Evolutionary conservation across 2,329 filamentous ascomycete genomes (phyloP).

Genomic region (Ascocoryne sarcoides): DNA sequence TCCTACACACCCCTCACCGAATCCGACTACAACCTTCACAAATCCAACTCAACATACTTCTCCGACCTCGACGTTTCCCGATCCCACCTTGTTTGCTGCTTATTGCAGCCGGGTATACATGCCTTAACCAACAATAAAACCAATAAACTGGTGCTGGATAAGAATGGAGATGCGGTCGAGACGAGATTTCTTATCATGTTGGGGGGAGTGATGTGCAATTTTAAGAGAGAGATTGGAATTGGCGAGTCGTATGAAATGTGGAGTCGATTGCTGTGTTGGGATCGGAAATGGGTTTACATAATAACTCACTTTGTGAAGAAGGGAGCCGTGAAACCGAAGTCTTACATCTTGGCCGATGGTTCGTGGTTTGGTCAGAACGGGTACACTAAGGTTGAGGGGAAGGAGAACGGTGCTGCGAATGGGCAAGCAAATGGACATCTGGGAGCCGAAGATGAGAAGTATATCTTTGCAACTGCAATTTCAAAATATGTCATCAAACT

Average conservation of each 20-base stretch:
- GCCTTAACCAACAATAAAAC: slow-evolving; percentile 32
- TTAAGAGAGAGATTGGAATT: slow-evolving; percentile 64
- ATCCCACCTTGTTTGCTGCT: slow-evolving; percentile 66
- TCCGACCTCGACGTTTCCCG: slow-evolving; percentile 64
- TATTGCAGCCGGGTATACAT: slow-evolving; percentile 52
- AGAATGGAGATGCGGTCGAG: slow-evolving; percentile 37
- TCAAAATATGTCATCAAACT: slow-evolving; percentile 66
- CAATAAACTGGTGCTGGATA: slow-evolving; percentile 10
- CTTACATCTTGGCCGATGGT: slow-evolving; percentile 33
- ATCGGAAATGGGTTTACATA: slow-evolving; percentile 74
- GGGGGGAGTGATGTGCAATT: slow-evolving; percentile 64
- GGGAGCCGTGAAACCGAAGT: slow-evolving; percentile 46
- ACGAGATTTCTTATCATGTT: slow-evolving; percentile 55
- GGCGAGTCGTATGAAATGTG: slow-evolving; percentile 66
- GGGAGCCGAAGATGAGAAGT: slow-evolving; percentile 41
- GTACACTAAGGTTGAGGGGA: slow-evolving; percentile 32
- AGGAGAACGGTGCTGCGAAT: slow-evolving; percentile 27
- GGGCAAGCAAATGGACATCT: not conserved
- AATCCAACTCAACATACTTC: slow-evolving; percentile 64
- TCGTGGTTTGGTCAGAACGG: slow-evolving; percentile 27
- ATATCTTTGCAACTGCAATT: slow-evolving; percentile 61
- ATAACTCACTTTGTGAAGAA: slow-evolving; percentile 64
- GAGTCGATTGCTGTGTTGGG: slow-evolving; percentile 63
- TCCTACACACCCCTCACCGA: slow-evolving; percentile 53
- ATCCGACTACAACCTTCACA: slow-evolving; percentile 66